Evolutionary conservation across 352 stramenopile species (phyloP).

Genomic region (Pythium coloratum): DNA sequence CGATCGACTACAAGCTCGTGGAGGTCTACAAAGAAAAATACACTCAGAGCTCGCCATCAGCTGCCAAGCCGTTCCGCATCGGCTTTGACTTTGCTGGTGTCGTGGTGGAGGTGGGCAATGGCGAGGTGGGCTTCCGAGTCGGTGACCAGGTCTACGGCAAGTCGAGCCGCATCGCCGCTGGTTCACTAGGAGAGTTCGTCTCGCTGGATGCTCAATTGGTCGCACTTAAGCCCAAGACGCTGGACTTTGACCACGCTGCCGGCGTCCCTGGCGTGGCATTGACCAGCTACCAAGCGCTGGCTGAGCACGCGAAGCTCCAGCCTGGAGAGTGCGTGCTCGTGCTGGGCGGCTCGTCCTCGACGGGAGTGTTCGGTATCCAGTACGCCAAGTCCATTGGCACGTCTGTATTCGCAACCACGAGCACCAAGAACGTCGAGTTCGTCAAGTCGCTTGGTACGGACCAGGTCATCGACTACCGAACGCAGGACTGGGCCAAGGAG

Average conservation of each 20-base stretch:
- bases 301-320: conserved; percentile 20
- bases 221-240: conserved; percentile 35
- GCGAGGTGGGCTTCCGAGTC: conserved; percentile 8
- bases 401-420: conserved; percentile 28
- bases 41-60: conserved; percentile 10
- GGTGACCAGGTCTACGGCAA: conserved; percentile 24
- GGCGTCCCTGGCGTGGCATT: conserved; percentile 27
- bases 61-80: conserved; percentile 21
- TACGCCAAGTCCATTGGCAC: conserved; percentile 16
- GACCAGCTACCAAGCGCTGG: conserved; percentile 40
- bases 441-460: conserved; percentile 39
- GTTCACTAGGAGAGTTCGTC: conserved; percentile 43
- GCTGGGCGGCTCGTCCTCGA: conserved; percentile 36
- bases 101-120: conserved; percentile 7
- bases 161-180: not conserved
- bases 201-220: conserved; percentile 31
- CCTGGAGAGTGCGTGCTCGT: conserved; percentile 23
- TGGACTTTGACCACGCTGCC: conserved; percentile 39
- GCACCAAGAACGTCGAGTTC: conserved; percentile 31
- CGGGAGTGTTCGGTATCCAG: conserved; percentile 34
- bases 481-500: conserved; percentile 33
- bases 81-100: conserved; percentile 18
- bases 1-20: conserved; percentile 15
- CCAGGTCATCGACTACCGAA: conserved; percentile 46
- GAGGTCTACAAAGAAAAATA: conserved; percentile 3